A percentile compares a stretch with the other conserved stretches of the same genome.
phyloP scores from a whole-genome alignment of 768 basidiomycete genomes.

The Russula olivacea region DNA sequence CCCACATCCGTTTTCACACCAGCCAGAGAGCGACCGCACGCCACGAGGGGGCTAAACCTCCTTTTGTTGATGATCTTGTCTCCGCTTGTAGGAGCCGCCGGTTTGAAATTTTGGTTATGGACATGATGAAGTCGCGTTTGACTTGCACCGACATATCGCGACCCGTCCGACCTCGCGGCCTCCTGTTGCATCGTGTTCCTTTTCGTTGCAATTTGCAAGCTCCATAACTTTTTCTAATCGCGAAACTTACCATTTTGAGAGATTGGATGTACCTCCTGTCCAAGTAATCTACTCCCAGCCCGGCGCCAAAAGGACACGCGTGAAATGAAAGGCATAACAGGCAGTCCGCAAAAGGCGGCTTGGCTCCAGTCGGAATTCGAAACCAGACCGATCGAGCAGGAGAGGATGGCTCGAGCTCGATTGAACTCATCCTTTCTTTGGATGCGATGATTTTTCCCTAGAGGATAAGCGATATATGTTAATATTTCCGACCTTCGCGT shows the following conservation, averaged over 20 bases:
- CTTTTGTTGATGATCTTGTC: conserved; percentile 15
- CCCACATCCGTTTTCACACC: conserved; percentile 19
- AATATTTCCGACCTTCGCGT: conserved; percentile 34
- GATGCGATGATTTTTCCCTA: conserved; percentile 38
- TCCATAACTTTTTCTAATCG: conserved; percentile 16
- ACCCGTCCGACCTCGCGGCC: conserved; percentile 18
- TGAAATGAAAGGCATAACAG: conserved; percentile 22
- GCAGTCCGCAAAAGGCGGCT: conserved; percentile 24
- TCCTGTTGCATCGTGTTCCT: conserved; percentile 12
- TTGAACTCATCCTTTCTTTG: conserved; percentile 29
- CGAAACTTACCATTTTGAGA: conserved; percentile 3
- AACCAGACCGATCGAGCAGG: conserved; percentile 10
- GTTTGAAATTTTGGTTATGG: conserved; percentile 20
- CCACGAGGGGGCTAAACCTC: conserved; percentile 22
- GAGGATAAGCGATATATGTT: conserved; percentile 38
- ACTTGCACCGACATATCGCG: conserved; percentile 17
- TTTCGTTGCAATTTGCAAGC: conserved; percentile 11
- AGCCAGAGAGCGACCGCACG: conserved; percentile 16
- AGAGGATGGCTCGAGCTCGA: conserved; percentile 14
- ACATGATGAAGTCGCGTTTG: conserved; percentile 18
- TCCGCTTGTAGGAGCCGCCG: conserved; percentile 19
- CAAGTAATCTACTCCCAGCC: conserved; percentile 5
- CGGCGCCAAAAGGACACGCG: conserved; percentile 15
- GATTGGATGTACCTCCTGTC: conserved; percentile 5
- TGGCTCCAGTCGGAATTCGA: conserved; percentile 20